Percentiles rank a stretch among this genome's conserved stretches.
These are phyloP conservation scores for Syncephalastrum sp. DNA, from an alignment of 371 early-diverging fungal genomes.

Conservation along the genomic window DNA sequence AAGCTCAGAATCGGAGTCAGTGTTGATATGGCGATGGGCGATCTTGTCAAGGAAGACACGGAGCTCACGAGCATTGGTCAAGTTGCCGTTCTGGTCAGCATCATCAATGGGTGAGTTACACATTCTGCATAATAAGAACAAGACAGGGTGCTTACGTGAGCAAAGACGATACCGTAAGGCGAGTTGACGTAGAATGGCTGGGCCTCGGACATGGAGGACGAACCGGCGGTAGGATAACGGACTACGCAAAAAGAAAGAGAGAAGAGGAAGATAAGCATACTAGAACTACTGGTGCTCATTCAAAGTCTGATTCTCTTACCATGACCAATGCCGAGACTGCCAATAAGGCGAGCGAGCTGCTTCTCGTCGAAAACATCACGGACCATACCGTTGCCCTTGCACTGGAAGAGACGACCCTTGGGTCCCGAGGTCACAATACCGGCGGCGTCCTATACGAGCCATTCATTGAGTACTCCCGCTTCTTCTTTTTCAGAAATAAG, in stretches of 20 bases:
- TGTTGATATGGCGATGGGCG: constrained; percentile 98
- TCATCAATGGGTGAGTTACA: too few relatives aligned
- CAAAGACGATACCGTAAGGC: constrained; percentile 96
- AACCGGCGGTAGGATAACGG: constrained; percentile 96
- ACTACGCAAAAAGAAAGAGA: constrained; percentile 48
- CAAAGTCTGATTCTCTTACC: constrained; percentile 54
- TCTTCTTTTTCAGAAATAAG: too few relatives aligned
- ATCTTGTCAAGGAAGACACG: constrained; percentile 83
- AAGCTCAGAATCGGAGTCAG: constrained; percentile 97
- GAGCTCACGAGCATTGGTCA: constrained; percentile 91
- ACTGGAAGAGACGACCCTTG: constrained; percentile 94
- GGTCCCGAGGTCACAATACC: constrained; percentile 97
- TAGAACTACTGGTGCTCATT: too few relatives aligned
- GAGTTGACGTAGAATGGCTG: constrained; percentile 99
- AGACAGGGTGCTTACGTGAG: constrained; percentile 68
- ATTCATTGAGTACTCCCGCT: too few relatives aligned
- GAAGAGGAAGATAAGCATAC: too few relatives aligned
- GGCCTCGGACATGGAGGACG: constrained; percentile 91
- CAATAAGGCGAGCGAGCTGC: constrained; percentile 75
- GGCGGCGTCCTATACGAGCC: constrained; percentile 89
- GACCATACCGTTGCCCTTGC: constrained; percentile 98
- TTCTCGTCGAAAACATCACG: constrained; percentile 89
- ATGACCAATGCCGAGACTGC: constrained; percentile 94
- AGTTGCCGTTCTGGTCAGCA: constrained; percentile 83
- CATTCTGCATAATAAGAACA: too few relatives aligned